phyloP scores from a whole-genome alignment of 352 stramenopile species.

The Thraustochytrium striatum region DNA sequence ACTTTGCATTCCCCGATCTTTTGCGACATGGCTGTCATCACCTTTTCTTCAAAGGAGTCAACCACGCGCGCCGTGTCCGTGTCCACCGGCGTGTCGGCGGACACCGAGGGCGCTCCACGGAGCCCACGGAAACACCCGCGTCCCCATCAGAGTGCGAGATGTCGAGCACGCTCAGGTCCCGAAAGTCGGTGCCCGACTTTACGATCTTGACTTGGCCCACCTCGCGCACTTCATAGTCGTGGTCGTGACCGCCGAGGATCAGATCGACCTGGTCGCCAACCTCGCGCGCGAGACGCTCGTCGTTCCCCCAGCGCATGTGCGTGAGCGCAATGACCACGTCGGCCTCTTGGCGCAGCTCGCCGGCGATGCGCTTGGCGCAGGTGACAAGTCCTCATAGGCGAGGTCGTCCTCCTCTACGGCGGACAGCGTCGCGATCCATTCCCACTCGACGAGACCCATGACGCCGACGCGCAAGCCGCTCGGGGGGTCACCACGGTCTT shows the following conservation, averaged over 20 bases:
- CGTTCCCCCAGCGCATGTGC: constrained; percentile 61
- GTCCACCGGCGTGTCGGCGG: not conserved
- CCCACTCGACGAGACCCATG: constrained; percentile 59
- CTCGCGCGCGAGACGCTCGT: constrained; percentile 55
- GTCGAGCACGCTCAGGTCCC: constrained; percentile 49
- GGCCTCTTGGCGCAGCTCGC: constrained; percentile 28
- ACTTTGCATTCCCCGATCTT: constrained; percentile 56
- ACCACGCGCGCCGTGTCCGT: constrained; percentile 14
- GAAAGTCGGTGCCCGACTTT: constrained; percentile 61
- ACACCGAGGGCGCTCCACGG: not conserved
- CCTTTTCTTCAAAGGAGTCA: not conserved
- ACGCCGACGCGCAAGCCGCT: constrained; percentile 53
- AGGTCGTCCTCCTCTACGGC: constrained; percentile 57
- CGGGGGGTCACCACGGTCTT: not conserved
- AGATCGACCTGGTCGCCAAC: constrained; percentile 53
- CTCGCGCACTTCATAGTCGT: constrained; percentile 56
- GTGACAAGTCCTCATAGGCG: constrained; percentile 55
- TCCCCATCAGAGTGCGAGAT: not conserved
- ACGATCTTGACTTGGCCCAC: constrained; percentile 51
- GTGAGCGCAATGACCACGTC: constrained; percentile 53
- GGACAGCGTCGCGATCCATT: constrained; percentile 60
- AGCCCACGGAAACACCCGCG: not conserved
- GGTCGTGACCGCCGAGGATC: constrained; percentile 61
- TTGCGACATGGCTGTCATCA: constrained; percentile 6
- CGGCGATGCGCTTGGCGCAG: constrained; percentile 49